Percentiles rank a stretch among this genome's conserved stretches.
phyloP scores from a whole-genome alignment of 306 rosid species.

The Quercus rubra region DNA sequence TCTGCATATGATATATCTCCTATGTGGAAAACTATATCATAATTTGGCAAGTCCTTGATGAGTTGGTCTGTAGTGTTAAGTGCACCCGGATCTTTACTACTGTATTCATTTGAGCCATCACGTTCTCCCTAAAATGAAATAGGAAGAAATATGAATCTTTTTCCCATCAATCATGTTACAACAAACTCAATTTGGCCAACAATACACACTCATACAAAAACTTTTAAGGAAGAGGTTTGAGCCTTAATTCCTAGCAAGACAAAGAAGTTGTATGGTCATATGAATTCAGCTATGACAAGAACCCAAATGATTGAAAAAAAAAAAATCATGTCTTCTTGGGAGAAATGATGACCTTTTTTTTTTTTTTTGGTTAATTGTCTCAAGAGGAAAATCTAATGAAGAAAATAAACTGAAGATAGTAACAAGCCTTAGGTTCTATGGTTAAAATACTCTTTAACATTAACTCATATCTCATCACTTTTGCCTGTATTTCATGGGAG shows the following conservation, averaged over 20 bases:
- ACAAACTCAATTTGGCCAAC: neutral
- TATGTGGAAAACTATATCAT: conserved; percentile 76
- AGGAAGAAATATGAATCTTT: neutral
- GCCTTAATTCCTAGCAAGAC: neutral
- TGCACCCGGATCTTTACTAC: conserved; percentile 73
- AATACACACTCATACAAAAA: neutral
- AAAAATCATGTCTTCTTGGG: too few relatives aligned
- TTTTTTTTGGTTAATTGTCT: neutral
- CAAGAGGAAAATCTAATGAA: neutral
- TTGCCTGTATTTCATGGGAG: too few relatives aligned
- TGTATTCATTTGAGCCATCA: conserved; percentile 80
- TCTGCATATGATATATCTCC: conserved; percentile 84
- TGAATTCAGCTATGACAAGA: too few relatives aligned
- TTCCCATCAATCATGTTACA: neutral
- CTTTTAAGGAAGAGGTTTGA: neutral
- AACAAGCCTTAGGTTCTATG: too few relatives aligned
- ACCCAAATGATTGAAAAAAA: too few relatives aligned
- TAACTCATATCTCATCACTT: too few relatives aligned
- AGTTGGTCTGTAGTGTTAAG: conserved; percentile 80
- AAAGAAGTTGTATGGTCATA: too few relatives aligned
- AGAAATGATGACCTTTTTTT: too few relatives aligned
- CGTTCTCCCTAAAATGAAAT: conserved; percentile 67
- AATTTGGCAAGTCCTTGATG: conserved; percentile 57
- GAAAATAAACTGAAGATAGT: too few relatives aligned
- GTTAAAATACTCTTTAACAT: too few relatives aligned